Base-by-base conservation (phyloP, 306 rosid genomes). In the Cajanus cajan region DNA sequence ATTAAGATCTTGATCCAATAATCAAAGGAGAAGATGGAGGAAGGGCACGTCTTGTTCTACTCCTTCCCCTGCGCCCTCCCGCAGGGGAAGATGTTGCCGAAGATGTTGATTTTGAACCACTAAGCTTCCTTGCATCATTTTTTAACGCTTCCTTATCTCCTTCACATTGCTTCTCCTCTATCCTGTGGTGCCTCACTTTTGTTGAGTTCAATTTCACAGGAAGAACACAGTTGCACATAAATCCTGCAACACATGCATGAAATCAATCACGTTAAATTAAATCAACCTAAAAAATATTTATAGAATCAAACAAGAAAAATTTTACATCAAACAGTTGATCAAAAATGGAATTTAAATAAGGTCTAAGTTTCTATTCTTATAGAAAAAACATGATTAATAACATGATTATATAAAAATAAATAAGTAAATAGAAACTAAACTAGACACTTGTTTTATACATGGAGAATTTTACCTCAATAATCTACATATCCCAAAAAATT, bases 151-250 rank as follows among this genome's bases (percentile, higher is more conserved):
- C 82, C 80, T 85, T 89, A 52, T 79, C 93, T 77, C 87, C 97
- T 76, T 94, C 94, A 58, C 86, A 78, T 64, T 77, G 84, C 82
- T 92, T 89, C 2, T 90, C 90, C 25, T 88, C 92, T 8, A 88
- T 87, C 73, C 75, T 86, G 75, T 92, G 89, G 81, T 94, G 97
- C 63, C 96, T 73, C 37, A 94, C 92, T 90, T 84, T 94, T 0
- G 94, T 90, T 13, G 93, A 88, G 59, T 87, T 90, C 71, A 94
- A 47, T 8, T 92, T 82, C 83, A 84, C 96, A 6, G 98, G 98
- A 65, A 94, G 86, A 70, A 94, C 96, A 85, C 98, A 94, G 76
- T 90, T 94, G 88, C 97, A 94, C 48, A 94, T 22, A 81, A 91
- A 89, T 19, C 97, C 98, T 94, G 87, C 89, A 86, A 40, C 43